Conservation (phyloP, 306 rosid species). For the Gillenia trifoliata region DNA sequence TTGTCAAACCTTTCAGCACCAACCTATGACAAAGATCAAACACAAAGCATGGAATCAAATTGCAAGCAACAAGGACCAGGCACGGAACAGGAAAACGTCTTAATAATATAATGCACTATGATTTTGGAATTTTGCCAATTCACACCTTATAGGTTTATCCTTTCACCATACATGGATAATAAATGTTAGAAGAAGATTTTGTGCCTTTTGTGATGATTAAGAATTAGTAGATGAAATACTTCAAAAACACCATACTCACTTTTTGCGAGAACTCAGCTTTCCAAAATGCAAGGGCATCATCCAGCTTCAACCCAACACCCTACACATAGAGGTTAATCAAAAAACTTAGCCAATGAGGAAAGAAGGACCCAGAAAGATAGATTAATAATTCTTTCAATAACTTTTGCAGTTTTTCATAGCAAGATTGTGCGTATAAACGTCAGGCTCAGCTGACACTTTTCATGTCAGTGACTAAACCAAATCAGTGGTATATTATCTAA, state of each 20-base stretch:
- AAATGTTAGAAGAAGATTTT: background rate
- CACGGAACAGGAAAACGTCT: background rate
- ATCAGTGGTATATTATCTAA: background rate
- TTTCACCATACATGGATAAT: background rate
- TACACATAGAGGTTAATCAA: constrained; percentile 22
- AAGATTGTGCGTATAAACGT: background rate
- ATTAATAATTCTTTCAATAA: background rate
- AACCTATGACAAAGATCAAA: constrained; percentile 47
- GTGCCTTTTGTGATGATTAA: background rate
- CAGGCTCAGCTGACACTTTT: background rate
- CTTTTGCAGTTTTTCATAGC: background rate
- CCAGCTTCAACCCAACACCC: constrained; percentile 96
- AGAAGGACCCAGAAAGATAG: background rate
- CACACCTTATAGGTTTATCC: background rate
- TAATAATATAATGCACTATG: background rate
- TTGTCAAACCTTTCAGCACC: constrained; percentile 93
- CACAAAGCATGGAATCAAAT: constrained; percentile 11
- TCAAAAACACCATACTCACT: constrained; percentile 36
- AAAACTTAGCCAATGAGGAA: background rate
- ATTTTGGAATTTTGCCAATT: background rate
- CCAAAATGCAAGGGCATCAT: constrained; percentile 96
- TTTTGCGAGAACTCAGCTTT: constrained; percentile 83
- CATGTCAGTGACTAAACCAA: background rate
- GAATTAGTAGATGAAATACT: background rate
- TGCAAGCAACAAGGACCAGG: constrained; percentile 8